Conservation (phyloP, 2,329 filamentous ascomycete species). For the Colletotrichum agaves region DNA sequence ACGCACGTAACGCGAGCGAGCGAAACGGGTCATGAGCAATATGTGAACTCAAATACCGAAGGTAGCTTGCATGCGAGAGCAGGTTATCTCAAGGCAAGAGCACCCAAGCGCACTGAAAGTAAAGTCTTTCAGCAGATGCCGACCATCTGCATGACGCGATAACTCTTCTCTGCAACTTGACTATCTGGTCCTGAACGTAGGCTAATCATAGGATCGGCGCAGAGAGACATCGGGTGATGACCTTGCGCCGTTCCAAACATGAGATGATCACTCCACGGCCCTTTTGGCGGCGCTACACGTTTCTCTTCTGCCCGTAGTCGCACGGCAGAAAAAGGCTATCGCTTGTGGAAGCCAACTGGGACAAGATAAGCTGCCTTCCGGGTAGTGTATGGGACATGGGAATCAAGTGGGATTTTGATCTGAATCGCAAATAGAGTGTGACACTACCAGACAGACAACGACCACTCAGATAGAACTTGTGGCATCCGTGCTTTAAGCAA, state of each 20-base stretch:
- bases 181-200: neutral
- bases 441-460: too few relatives aligned
- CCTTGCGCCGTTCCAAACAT: neutral
- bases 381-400: too few relatives aligned
- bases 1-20: too few relatives aligned
- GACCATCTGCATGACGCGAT: constrained; percentile 15
- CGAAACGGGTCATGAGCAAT: neutral
- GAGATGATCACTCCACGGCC: constrained; percentile 23
- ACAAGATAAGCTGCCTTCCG: too few relatives aligned
- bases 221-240: constrained; percentile 11
- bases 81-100: neutral
- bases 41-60: neutral
- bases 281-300: neutral
- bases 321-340: neutral
- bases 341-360: neutral
- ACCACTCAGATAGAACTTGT: too few relatives aligned
- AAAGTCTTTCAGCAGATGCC: too few relatives aligned
- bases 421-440: too few relatives aligned
- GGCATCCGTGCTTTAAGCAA: too few relatives aligned
- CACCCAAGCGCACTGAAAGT: neutral
- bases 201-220: constrained; percentile 6
- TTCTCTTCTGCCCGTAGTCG: neutral
- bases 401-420: too few relatives aligned
- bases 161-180: neutral
- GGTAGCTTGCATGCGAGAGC: neutral